Base-by-base conservation (phyloP, 2,329 filamentous ascomycete genomes). In the Alternaria alternata region DNA sequence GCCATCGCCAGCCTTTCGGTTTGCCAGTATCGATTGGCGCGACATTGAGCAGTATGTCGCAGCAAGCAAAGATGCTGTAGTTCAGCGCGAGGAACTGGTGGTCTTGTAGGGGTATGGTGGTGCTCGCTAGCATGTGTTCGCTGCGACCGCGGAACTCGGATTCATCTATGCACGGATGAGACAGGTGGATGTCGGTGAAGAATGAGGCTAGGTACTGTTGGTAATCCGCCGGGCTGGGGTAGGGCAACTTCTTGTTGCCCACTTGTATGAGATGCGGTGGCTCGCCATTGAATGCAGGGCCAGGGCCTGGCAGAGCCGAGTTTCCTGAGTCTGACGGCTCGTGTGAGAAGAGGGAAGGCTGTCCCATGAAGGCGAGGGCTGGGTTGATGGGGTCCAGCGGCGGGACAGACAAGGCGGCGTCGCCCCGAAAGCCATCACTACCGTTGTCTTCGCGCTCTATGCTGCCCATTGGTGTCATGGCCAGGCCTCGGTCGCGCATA, bases 161-260 rank as follows among this genome's bases (percentile, higher is more conserved):
- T 57, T 75, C 73, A 26, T 76, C 71, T 49, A 77, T 56, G 38
- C 75, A 77, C 4, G 73, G 72, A 61, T 73, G 62, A 46, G 62
- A 71, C 12, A 62, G 56, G 38, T 71, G 67, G 28, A 75, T 52
- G 32, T 75, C 68, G 30, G 59, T 60, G 56, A 77, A 77, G 63
- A 75, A 76, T 42, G 58, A 57, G 18, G 63, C 55, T 26, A 75
- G 51, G 44, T 74, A 72, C 30, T 62, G 62, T 39, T 70, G 66
- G 46, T 75, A 75, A 9, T 70, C 61, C 4, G 8, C 18, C 2
- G 67, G 64, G 4, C 46, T 61, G 5, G 73, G 73, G 36, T 75
- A 75, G 5, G 64, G 38, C 16, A 74, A 42, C 26, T 16, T 63
- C 8, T 61, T 69, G n/a, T 59, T 53, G 43, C 64, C 71, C 16